Conservation (phyloP, 805 yeast genomes). For the Metschnikowia proteae region DNA sequence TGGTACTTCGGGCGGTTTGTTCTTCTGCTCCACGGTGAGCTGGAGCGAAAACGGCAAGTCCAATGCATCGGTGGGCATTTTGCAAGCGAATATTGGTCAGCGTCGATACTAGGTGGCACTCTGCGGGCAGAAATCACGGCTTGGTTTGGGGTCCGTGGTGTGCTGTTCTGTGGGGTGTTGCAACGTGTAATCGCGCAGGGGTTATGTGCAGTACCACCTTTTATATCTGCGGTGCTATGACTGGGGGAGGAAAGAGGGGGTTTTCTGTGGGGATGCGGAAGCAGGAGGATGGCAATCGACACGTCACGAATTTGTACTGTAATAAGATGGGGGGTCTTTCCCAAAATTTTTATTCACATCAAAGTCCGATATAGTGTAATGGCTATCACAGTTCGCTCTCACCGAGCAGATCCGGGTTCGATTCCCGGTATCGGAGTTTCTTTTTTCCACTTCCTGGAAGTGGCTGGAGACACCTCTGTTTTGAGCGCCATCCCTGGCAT, state of each 20-base stretch:
- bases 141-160: neutral
- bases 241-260: no score
- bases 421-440: constrained; percentile 20
- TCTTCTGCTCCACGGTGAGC: constrained; percentile 7
- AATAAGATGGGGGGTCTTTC: neutral
- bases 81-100: neutral
- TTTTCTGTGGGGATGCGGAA: no score
- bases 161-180: neutral
- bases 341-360: neutral
- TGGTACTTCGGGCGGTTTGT: neutral
- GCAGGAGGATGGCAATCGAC: no score
- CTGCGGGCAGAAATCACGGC: no score
- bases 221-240: no score
- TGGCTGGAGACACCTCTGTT: no score
- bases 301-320: no score
- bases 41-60: constrained; percentile 9
- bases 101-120: no score
- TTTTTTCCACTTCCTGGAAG: neutral
- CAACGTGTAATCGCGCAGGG: neutral
- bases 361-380: constrained; percentile 18
- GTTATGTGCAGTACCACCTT: neutral
- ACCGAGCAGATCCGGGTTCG: constrained; percentile 23
- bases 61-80: constrained; percentile 1
- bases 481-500: no score
- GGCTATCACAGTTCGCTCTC: constrained; percentile 23